A percentile compares a stretch with the other conserved stretches of the same genome.
These are phyloP conservation scores for Monosporascus ibericus DNA, from an alignment of 2,329 filamentous ascomycete species.

Conservation along the genomic window DNA sequence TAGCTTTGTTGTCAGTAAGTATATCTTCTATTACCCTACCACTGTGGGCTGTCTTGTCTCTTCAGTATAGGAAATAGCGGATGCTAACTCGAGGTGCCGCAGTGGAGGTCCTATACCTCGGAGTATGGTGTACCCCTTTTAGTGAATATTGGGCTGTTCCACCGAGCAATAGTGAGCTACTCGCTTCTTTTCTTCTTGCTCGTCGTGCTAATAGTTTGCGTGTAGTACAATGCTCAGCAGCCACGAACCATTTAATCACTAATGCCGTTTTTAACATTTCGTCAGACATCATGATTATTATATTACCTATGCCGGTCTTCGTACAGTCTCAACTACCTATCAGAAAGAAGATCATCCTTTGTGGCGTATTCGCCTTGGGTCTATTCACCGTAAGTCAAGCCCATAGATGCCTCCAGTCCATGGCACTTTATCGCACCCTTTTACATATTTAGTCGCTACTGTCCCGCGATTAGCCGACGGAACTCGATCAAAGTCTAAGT, in stretches of 20 bases:
- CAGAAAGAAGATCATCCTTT: constrained; percentile 48
- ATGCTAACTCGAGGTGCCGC: neutral
- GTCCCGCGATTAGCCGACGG: neutral
- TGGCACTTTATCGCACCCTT: neutral
- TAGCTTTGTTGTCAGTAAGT: constrained; percentile 37
- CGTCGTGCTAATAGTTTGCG: constrained; percentile 1
- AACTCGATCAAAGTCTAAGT: neutral
- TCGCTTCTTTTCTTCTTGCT: neutral
- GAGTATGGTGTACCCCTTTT: constrained; percentile 52
- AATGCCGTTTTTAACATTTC: constrained; percentile 55
- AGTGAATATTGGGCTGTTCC: constrained; percentile 52
- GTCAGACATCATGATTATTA: constrained; percentile 54
- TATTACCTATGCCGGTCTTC: constrained; percentile 50
- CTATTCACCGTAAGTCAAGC: constrained; percentile 35
- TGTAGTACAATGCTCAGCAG: constrained; percentile 49
- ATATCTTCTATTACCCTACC: neutral
- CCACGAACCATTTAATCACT: constrained; percentile 50
- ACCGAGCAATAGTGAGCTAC: constrained; percentile 36
- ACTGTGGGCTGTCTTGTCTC: neutral
- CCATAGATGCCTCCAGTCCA: no score
- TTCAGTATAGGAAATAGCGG: no score
- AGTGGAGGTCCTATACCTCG: constrained; percentile 42
- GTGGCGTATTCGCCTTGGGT: constrained; percentile 38
- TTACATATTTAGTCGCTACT: neutral
- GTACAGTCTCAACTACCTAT: constrained; percentile 40